These are phyloP conservation scores for Athelia psychrophila DNA, from an alignment of 1,284 basidiomycete genomes.

Conservation along the genomic window DNA sequence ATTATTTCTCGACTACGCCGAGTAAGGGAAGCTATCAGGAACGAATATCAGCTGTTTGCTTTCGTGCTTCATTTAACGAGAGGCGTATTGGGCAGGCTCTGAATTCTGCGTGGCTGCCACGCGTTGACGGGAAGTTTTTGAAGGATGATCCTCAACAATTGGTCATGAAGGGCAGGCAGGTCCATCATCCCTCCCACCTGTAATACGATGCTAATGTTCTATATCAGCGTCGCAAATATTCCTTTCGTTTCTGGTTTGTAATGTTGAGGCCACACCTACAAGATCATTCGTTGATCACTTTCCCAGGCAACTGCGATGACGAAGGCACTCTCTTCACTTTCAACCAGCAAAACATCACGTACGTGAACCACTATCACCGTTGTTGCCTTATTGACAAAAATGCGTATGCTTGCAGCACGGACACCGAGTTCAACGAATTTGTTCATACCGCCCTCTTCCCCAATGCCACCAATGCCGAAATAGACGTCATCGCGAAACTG, in stretches of 20 bases:
- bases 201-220: too few relatives aligned
- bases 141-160: constrained; percentile 37
- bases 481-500: constrained; percentile 28
- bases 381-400: neutral
- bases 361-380: neutral
- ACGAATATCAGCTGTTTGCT: too few relatives aligned
- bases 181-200: constrained; percentile 44
- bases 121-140: constrained; percentile 49
- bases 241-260: too few relatives aligned
- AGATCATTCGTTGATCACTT: too few relatives aligned
- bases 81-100: constrained; percentile 25
- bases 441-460: constrained; percentile 31
- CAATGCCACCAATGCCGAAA: constrained; percentile 18
- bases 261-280: too few relatives aligned
- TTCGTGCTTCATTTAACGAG: neutral
- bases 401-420: constrained; percentile 27
- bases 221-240: too few relatives aligned
- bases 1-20: constrained; percentile 41
- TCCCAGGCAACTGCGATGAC: too few relatives aligned
- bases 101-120: constrained; percentile 43
- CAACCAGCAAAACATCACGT: too few relatives aligned
- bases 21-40: constrained; percentile 44
- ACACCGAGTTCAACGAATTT: constrained; percentile 33
- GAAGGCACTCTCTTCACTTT: too few relatives aligned
- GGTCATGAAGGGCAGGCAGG: constrained; percentile 36